Evolutionary conservation across 2,329 filamentous ascomycete genomes (phyloP), one percentile per base, ranked within the genome.

Genomic region (Penicillium sp.): DNA sequence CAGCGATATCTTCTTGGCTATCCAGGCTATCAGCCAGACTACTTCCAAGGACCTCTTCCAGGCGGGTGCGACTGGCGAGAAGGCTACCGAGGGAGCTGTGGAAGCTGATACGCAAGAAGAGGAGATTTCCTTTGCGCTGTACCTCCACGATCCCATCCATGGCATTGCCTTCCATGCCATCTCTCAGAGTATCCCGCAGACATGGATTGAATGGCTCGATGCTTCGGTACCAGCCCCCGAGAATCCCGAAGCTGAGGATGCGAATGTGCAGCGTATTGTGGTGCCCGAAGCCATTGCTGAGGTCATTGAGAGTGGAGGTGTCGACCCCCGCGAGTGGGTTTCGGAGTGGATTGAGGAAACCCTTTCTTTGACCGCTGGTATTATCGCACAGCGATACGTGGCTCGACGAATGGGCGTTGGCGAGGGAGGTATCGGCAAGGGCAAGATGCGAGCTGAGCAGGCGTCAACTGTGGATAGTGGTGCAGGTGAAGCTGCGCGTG

Each of bases 291-390:
- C 92, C 69, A 97, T 99, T 67, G 82, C 84, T 23, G 90, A 93
- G 64, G 96, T 97, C 61, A 85, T 99, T 49, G 79, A 84, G 55
- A 80, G 76, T 50, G 86, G 86, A 16, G 86, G 85, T 10, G 91
- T 97, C 2, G 94, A 99, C 70, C 94, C 94, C 0, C 83, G 94
- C 57, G 94, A 99, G 74, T 99, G 94, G 94, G 90, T 96, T 38
- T 89, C 92, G 3, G 94, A 97, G 75, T 99, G 94, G 94, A 84
- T 99, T 46, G 93, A 97, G 77, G 93, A 97, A 77, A 79, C 87
- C 0, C 81, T 99, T 33, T 86, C 81, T 40, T 79, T 97, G 48
- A 84, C 87, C 4, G 84, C 95, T 0, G 93, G 94, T 19, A 80
- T 96, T 8, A 88, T 97, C 4, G 94, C 94, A 2, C 94, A 99